A percentile compares a stretch with the other conserved stretches of the same genome.
These are phyloP conservation scores for Heliamphora pulchella DNA, from an alignment of 179 eudicot genomes.

Conservation along the genomic window DNA sequence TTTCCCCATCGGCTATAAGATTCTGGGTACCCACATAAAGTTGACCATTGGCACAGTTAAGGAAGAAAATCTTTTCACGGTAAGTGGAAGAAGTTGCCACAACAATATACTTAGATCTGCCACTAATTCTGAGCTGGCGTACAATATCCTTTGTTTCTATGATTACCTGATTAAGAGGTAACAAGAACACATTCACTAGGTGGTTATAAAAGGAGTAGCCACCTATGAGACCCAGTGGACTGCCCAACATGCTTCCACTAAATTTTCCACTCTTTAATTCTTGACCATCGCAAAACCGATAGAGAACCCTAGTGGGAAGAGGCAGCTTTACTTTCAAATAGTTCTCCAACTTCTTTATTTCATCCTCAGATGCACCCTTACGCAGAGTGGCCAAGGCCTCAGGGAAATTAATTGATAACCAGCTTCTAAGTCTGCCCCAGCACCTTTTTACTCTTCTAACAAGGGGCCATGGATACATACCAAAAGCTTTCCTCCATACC, in stretches of 20 bases:
- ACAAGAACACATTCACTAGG: constrained; percentile 56
- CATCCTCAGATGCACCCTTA: constrained; percentile 73
- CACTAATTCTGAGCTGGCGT: constrained; percentile 27
- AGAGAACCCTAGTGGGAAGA: constrained; percentile 65
- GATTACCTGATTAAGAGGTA: constrained; percentile 40
- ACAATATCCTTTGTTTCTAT: constrained; percentile 29
- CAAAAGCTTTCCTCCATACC: constrained; percentile 68
- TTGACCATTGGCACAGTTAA: constrained; percentile 63
- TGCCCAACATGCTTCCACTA: constrained; percentile 8
- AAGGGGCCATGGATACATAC: constrained; percentile 79
- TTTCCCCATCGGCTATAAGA: constrained; percentile 45
- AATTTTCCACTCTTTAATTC: constrained; percentile 24
- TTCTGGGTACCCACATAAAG: constrained; percentile 65
- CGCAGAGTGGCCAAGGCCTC: constrained; percentile 58
- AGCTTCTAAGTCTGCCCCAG: constrained; percentile 55
- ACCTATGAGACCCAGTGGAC: constrained; percentile 68
- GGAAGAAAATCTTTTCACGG: constrained; percentile 45
- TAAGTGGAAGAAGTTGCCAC: constrained; percentile 46
- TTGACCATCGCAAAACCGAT: constrained; percentile 88
- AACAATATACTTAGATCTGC: constrained; percentile 39
- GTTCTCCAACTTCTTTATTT: constrained; percentile 47
- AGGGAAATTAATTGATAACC: constrained; percentile 54
- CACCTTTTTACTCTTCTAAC: constrained; percentile 60
- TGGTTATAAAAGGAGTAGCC: constrained; percentile 64
- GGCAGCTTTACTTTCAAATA: constrained; percentile 64